A percentile compares a stretch with the other conserved stretches of the same genome.
These are phyloP conservation scores for Strobilomyces confusus DNA, from an alignment of 768 basidiomycete genomes.

Conservation along the genomic window DNA sequence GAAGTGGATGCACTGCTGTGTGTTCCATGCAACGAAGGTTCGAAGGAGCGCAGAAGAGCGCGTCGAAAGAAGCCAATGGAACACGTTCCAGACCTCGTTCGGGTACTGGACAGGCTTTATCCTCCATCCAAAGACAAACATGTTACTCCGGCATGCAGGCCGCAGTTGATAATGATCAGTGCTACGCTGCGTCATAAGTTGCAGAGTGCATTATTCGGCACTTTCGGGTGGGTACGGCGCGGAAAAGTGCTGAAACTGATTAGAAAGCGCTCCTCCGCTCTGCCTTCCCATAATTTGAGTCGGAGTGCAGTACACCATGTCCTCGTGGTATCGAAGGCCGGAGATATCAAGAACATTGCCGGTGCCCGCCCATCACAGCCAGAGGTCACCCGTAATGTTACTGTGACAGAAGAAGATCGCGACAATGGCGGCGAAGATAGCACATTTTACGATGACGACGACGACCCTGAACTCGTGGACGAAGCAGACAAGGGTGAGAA, in stretches of 20 bases:
- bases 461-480: constrained; percentile 15
- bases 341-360: constrained; percentile 50
- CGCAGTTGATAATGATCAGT: constrained; percentile 67
- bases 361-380: constrained; percentile 34
- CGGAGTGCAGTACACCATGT: constrained; percentile 47
- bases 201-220: constrained; percentile 38
- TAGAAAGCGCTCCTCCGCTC: constrained; percentile 24
- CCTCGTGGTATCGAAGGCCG: constrained; percentile 55
- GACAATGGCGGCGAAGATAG: constrained; percentile 10
- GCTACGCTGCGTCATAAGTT: constrained; percentile 60
- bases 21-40: constrained; percentile 37
- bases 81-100: constrained; percentile 58
- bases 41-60: constrained; percentile 36
- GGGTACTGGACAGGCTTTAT: constrained; percentile 58
- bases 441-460: constrained; percentile 25
- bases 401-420: neutral
- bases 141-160: constrained; percentile 23
- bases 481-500: constrained; percentile 23
- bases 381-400: neutral
- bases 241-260: constrained; percentile 32
- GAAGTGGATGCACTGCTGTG: constrained; percentile 73
- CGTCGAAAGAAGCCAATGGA: constrained; percentile 38
- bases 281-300: constrained; percentile 25
- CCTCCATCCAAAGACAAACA: constrained; percentile 25
- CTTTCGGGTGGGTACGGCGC: constrained; percentile 57